These are phyloP conservation scores for Fusarium redolens DNA, from an alignment of 2,329 filamentous ascomycete genomes.

Conservation along the genomic window DNA sequence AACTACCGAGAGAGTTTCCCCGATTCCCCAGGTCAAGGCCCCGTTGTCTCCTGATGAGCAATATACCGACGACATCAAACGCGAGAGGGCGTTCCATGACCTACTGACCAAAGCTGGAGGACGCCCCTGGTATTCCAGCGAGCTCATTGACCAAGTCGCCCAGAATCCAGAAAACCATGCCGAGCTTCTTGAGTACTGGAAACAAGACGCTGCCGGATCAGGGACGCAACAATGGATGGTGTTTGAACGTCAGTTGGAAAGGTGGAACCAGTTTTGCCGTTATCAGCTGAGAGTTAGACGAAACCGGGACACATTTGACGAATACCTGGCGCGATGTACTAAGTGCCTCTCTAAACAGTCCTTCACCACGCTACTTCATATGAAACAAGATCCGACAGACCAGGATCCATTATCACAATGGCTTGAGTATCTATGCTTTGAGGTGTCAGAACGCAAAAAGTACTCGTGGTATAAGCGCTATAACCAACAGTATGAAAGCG, in stretches of 20 bases:
- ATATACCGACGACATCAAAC: constrained; percentile 1
- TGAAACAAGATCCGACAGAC: constrained; percentile 40
- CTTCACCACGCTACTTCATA: constrained; percentile 3
- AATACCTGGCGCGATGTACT: constrained; percentile 17
- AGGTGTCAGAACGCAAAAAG: constrained; percentile 29
- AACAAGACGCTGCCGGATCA: neutral
- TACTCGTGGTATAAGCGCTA: constrained; percentile 30
- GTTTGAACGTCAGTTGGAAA: constrained; percentile 32
- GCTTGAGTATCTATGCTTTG: constrained; percentile 53
- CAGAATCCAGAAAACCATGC: constrained; percentile 6
- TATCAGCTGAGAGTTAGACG: constrained; percentile 33
- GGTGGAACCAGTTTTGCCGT: constrained; percentile 33
- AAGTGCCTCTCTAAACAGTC: constrained; percentile 19
- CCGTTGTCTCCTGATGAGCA: constrained; percentile 9
- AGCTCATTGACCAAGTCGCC: constrained; percentile 24
- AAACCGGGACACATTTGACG: constrained; percentile 3
- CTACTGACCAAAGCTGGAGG: constrained; percentile 31
- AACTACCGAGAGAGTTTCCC: neutral
- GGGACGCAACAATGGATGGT: constrained; percentile 25
- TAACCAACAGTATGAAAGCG: constrained; percentile 21
- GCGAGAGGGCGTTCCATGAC: constrained; percentile 21
- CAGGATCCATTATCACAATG: constrained; percentile 52
- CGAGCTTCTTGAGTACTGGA: constrained; percentile 33
- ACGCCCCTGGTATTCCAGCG: constrained; percentile 36
- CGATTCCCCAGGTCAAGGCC: neutral